Conservation (phyloP, 2,329 filamentous ascomycete genomes). For the Harringtonia lauricola region DNA sequence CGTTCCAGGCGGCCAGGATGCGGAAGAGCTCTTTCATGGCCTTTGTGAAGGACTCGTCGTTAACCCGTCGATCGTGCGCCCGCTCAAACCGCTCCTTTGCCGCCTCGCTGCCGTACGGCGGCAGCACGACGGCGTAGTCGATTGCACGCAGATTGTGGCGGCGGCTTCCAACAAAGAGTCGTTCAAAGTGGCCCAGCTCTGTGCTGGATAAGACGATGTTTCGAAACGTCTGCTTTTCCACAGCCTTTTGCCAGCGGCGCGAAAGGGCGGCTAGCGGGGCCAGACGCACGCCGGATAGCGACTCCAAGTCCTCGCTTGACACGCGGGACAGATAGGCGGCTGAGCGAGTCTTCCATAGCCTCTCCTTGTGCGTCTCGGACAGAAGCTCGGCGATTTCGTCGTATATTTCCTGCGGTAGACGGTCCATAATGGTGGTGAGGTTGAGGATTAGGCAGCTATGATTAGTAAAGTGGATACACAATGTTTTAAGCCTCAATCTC, state of each 20-base stretch:
- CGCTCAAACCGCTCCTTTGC: neutral
- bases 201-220: neutral
- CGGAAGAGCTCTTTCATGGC: neutral
- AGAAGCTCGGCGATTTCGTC: too few relatives aligned
- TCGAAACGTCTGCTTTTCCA: neutral
- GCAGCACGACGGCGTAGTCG: neutral
- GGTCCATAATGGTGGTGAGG: too few relatives aligned
- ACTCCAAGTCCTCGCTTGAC: too few relatives aligned
- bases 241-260: neutral
- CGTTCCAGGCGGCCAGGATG: neutral
- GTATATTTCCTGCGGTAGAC: too few relatives aligned
- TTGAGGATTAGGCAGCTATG: too few relatives aligned
- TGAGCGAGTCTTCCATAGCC: too few relatives aligned
- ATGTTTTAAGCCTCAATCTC: too few relatives aligned
- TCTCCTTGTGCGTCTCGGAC: too few relatives aligned
- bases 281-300: too few relatives aligned
- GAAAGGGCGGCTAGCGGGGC: neutral
- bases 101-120: neutral
- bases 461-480: too few relatives aligned
- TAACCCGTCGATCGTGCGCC: neutral
- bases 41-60: neutral
- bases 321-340: too few relatives aligned
- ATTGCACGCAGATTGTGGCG: neutral
- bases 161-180: neutral
- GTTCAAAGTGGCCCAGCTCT: neutral